Conservation (phyloP, 306 rosid species). For the Cyclanthera cordifolia region DNA sequence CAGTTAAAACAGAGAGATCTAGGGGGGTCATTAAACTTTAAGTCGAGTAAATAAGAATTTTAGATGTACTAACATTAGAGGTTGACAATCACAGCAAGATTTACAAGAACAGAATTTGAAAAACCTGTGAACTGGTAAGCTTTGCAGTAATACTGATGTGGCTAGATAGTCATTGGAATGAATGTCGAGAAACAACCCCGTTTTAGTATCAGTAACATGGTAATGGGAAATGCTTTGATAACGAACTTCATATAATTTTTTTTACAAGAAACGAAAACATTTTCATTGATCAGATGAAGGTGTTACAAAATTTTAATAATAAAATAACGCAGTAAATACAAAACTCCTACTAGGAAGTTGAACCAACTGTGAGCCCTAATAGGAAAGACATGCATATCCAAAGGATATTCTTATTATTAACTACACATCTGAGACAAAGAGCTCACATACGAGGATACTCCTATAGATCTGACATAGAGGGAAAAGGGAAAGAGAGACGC, state of each 20-base stretch:
- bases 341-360: too few species aligned
- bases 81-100: not conserved
- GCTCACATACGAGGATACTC: too few species aligned
- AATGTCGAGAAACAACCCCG: not conserved
- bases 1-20: not conserved
- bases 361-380: too few species aligned
- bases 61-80: not conserved
- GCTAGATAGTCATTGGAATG: not conserved
- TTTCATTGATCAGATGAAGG: too few species aligned
- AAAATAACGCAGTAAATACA: too few species aligned
- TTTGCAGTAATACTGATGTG: not conserved
- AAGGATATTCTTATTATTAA: too few species aligned
- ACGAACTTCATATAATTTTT: not conserved
- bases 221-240: not conserved
- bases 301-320: too few species aligned
- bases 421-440: too few species aligned
- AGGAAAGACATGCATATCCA: too few species aligned
- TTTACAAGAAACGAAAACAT: too few species aligned
- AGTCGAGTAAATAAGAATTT: not conserved
- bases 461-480: too few species aligned
- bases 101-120: conserved; percentile 7
- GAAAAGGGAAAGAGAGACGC: too few species aligned
- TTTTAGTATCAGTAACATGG: not conserved
- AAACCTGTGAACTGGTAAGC: not conserved
- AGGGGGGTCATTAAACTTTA: not conserved